These are phyloP conservation scores for Cytospora chrysosperma DNA, from an alignment of 2,329 filamentous ascomycete species.

Conservation along the genomic window DNA sequence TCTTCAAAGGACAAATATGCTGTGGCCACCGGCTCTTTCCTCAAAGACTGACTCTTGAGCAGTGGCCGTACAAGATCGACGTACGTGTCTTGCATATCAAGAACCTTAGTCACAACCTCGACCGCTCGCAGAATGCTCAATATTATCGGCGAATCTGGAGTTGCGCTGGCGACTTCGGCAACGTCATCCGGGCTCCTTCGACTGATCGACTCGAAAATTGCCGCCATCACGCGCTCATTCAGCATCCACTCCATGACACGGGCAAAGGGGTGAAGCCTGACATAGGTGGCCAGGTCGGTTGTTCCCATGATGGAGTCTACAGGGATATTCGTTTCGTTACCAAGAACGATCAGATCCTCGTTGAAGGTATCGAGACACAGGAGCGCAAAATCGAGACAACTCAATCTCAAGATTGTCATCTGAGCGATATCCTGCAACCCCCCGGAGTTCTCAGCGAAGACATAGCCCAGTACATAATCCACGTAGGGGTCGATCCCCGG, in stretches of 20 bases:
- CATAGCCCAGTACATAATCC: slow-evolving; percentile 81
- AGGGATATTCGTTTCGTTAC: slow-evolving; percentile 72
- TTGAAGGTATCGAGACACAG: slow-evolving; percentile 85
- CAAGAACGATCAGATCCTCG: slow-evolving; percentile 84
- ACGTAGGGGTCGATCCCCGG: slow-evolving; percentile 90
- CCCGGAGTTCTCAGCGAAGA: slow-evolving; percentile 67
- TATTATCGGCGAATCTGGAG: slow-evolving; percentile 77
- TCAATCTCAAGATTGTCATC: slow-evolving; percentile 70
- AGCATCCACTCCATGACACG: slow-evolving; percentile 98
- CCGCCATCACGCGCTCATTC: slow-evolving; percentile 81
- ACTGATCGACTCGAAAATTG: slow-evolving; percentile 75
- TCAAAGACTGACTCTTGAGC: slow-evolving; percentile 64
- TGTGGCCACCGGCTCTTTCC: slow-evolving; percentile 64
- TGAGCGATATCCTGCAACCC: slow-evolving; percentile 68
- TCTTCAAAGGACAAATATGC: slow-evolving; percentile 90
- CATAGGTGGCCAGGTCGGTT: slow-evolving; percentile 75
- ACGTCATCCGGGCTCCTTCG: slow-evolving; percentile 56
- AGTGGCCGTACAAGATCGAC: slow-evolving; percentile 82
- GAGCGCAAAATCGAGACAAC: slow-evolving; percentile 80
- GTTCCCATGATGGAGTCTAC: slow-evolving; percentile 74
- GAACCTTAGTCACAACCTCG: slow-evolving; percentile 76
- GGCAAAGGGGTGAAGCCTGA: slow-evolving; percentile 86
- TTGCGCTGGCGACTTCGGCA: slow-evolving; percentile 67
- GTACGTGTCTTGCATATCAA: slow-evolving; percentile 89
- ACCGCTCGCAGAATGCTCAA: slow-evolving; percentile 77